Base-by-base conservation (phyloP, 805 yeast genomes). In the Wickerhamomyces pijperi region DNA sequence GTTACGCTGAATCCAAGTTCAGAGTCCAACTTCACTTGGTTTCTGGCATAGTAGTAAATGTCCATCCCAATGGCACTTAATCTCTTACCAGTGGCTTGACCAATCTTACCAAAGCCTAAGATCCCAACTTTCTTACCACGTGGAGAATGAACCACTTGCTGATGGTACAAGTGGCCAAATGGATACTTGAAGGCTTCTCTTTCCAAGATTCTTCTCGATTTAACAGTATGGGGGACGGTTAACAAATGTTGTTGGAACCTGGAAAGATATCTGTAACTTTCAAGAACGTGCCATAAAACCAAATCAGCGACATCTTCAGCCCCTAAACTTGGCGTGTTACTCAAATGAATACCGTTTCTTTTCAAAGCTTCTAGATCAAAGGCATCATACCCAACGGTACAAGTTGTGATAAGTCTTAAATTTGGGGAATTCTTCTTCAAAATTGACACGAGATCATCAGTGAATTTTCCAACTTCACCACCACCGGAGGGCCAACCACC, bases 221-320 rank as follows among this genome's bases (percentile, higher is more conserved):
- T 8, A 15, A 31, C 33, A 8, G 33, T 31, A 17, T 31, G 17
- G 12, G 33, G 33, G 14, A 15, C 11, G 4, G 17, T 8, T 8
- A 14, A 15, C 8, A 31, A 17, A 17, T 31, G 33, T 8, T 31
- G 17, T 31, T 31, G 33, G 19, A 31, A 31, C 13, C 15, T 31
- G 19, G 19, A 16, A 17, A 31, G 19, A 31, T 31, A 31, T 31
- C 33, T 31, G 19, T 16, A 31, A 16, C 19, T 16, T 31, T 31
- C 33, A 6, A 31, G 14, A 31, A 17, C 29, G 45, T 71, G 71
- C 67, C 69, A 76, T 46, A 78, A 54, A 2, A 70, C 82, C 44
- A 75, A 63, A 46, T 78, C 84, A 3, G 82, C 82, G 14, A 78
- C 84, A 17, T 79, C 78, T 35, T 69, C 74, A 3, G 79, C 72